Evolutionary conservation across 148 eudicot species (phyloP).

Genomic region (Silene conica): DNA sequence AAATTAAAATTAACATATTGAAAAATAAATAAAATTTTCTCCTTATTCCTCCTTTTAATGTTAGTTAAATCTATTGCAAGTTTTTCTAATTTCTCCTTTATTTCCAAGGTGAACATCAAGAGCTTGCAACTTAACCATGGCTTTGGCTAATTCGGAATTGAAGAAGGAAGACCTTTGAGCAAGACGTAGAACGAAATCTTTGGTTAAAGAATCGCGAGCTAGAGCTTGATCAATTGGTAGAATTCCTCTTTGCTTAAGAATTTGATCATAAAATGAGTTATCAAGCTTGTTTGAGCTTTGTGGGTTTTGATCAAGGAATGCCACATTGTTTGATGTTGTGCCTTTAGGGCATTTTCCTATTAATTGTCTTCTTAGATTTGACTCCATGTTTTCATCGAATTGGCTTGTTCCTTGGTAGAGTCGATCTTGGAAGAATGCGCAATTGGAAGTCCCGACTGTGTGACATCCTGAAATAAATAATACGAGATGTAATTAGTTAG

Average conservation of each 20-base stretch:
- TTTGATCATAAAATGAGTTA: conserved; percentile 19
- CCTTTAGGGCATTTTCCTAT: conserved; percentile 19
- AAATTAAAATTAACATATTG: too few relatives aligned
- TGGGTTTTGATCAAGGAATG: conserved; percentile 21
- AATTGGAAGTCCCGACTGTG: conserved; percentile 17
- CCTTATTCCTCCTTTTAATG: too few relatives aligned
- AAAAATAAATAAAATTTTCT: too few relatives aligned
- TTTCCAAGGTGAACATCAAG: conserved; percentile 22
- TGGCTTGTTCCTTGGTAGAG: background rate
- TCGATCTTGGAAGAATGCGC: conserved; percentile 7
- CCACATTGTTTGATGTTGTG: background rate
- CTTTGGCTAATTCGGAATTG: conserved; percentile 4
- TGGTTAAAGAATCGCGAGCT: conserved; percentile 13
- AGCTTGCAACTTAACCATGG: conserved; percentile 25
- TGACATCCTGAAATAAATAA: background rate
- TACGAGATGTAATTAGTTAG: too few relatives aligned
- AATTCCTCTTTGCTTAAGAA: conserved; percentile 18
- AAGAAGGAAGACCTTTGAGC: background rate
- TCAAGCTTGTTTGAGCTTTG: conserved; percentile 14
- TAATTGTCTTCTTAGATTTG: conserved; percentile 12
- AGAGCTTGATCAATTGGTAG: conserved; percentile 28
- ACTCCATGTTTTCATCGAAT: conserved; percentile 22
- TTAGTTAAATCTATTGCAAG: conserved; percentile 21
- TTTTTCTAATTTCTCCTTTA: conserved; percentile 24
- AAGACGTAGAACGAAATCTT: background rate